Evolutionary conservation across 495 filamentous ascomycete genomes (phyloP), one percentile per base, ranked within the genome.

Genomic region (Elaphomyces granulatus): DNA sequence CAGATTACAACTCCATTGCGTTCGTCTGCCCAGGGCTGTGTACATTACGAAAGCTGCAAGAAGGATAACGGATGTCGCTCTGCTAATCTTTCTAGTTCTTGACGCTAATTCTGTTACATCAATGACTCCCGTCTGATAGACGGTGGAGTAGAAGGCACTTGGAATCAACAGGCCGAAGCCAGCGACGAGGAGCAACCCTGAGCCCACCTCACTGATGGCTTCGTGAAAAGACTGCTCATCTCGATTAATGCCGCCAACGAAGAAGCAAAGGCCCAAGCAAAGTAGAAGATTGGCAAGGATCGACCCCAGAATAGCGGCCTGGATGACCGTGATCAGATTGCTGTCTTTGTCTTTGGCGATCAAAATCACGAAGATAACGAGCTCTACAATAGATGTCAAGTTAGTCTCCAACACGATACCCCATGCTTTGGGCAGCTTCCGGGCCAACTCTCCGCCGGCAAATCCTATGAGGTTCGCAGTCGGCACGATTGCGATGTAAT

Each of bases 241-340:
- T 59, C 78, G 94, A 41, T 84, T 79, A 35, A 94, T 64, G 40
- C 87, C 87, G 49, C 87, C 87, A 26, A 88, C 63, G 21, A 92
- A 63, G 55, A 93, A 93, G 30, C 80, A 80, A 83, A 94, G 88
- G 46, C 87, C 87, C 43, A 93, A 63, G 53, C 93, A 93, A 34
- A 94, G 70, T 9, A 94, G 68, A 32, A 94, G 58, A 49, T 94
- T 93, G 28, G 83, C 81, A 36, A 94, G 66, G 46, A 94, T 92
- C 0, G 85, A 93, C 15, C 87, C 87, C 15, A 94, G 64, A 43
- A 94, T 62, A 0, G 87, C 87, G 2, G 87, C 83, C 60, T 94
- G 87, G 6, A 94, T 85, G 45, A 93, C 87, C 30, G 75, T 70
- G 46, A 94, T 93, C 34, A 75, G 55, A 33, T 71, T 53, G 2